Percentiles rank a stretch among this genome's conserved stretches.
Conservation (phyloP, 768 basidiomycete genomes). For the Galerina sulciceps region DNA sequence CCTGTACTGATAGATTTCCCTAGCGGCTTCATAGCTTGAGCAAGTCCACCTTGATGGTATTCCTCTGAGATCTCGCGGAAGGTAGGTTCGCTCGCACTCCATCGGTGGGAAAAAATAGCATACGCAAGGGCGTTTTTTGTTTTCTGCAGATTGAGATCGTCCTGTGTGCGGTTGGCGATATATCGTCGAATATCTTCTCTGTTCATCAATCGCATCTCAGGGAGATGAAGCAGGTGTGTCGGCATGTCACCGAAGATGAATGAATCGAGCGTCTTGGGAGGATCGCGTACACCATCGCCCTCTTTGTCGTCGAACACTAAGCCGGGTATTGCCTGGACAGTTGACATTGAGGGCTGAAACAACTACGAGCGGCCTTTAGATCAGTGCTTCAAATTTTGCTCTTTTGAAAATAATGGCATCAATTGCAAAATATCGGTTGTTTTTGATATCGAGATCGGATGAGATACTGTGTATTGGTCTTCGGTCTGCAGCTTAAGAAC, state of each 20-base stretch:
- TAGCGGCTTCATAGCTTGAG: neutral
- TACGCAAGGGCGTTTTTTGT: neutral
- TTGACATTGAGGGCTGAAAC: too few relatives aligned
- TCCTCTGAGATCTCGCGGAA: neutral
- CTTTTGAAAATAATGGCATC: too few relatives aligned
- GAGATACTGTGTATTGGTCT: too few relatives aligned
- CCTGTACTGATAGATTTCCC: neutral
- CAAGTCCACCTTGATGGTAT: neutral
- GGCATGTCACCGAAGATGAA: conserved; percentile 4
- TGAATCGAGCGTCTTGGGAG: neutral
- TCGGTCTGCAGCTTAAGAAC: too few relatives aligned
- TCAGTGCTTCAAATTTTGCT: too few relatives aligned
- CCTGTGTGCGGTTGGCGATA: neutral
- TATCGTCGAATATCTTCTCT: neutral
- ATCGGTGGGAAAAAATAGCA: neutral
- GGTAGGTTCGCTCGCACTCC: neutral
- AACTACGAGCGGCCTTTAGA: too few relatives aligned
- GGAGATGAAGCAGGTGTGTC: conserved; percentile 2
- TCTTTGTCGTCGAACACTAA: neutral
- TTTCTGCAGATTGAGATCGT: neutral
- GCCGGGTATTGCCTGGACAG: neutral
- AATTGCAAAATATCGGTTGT: too few relatives aligned
- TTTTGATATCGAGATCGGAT: too few relatives aligned
- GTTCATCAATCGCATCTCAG: conserved; percentile 6
- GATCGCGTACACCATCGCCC: neutral